Evolutionary conservation across 768 basidiomycete species (phyloP), one percentile per base, ranked within the genome.

Genomic region (Hygrocybe punicea): DNA sequence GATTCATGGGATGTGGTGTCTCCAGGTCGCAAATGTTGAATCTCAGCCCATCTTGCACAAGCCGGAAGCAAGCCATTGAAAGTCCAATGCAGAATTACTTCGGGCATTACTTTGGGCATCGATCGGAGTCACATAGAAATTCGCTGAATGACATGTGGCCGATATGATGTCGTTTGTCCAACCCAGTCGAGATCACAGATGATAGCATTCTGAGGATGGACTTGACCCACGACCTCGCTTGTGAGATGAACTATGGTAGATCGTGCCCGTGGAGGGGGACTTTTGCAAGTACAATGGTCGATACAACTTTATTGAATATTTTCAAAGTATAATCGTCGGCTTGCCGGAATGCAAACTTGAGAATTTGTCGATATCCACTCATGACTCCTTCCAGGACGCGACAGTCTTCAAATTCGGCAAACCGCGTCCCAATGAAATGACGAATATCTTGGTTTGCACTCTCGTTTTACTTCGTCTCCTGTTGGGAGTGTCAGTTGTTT

Each of bases 11-110:
- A 51, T 69, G 68, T 8, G 76, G 78, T 23, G 72, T 66, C 35
- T 73, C 55, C 9, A 78, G 56, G 6, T 62, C 46, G 24, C 74
- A 78, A 9, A 78, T 75, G 36, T 78, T 77, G 63, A 78, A 78
- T 49, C 56, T 61, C 40, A 78, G 70, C n/a, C 58, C 61, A 40
- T 44, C 52, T 13, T 58, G 58, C 76, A 78, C 74, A 33, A 67
- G 58, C 21, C 54, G 50, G 8, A 78, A 58, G 37, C 65, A 68
- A 7, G 60, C 25, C 21, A 57, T 14, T 2, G 50, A 13, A 17
- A 57, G 35, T 13, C 34, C 24, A 21, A 57, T 57, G 21, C 21
- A 35, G 29, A 51, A 57, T 16, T 10, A 21, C 21, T 44, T 10
- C 10, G 46, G 55, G 36, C 48, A 57, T 16, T 10, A 21, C 21